A percentile compares a stretch with the other conserved stretches of the same genome.
phyloP scores from a whole-genome alignment of 1,284 basidiomycete species.

The Papiliotrema fonsecae region DNA sequence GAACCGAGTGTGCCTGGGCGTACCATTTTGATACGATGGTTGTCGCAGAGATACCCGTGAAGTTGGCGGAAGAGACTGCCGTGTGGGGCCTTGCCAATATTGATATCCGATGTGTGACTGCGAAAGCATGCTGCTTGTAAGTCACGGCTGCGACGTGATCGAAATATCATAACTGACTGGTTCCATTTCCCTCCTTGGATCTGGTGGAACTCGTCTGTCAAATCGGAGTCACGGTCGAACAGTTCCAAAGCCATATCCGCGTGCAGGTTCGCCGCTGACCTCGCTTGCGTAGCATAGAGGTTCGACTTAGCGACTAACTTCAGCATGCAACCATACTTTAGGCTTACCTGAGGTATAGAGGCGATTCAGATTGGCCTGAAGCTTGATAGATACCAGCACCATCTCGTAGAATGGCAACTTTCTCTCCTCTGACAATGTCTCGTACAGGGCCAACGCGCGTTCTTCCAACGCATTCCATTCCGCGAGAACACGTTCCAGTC shows the following conservation, averaged over 20 bases:
- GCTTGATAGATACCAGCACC: conserved; percentile 58
- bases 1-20: conserved; percentile 59
- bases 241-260: conserved; percentile 55
- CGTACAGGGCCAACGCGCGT: conserved; percentile 57
- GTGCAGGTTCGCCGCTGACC: conserved; percentile 58
- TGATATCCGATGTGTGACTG: conserved; percentile 50
- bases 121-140: conserved; percentile 57
- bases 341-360: conserved; percentile 57
- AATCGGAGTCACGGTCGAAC: conserved; percentile 21
- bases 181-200: conserved; percentile 54
- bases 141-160: too few relatives aligned
- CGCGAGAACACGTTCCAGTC: too few relatives aligned
- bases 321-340: background rate
- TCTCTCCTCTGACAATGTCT: conserved; percentile 50
- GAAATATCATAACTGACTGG: too few relatives aligned
- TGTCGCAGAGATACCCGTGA: conserved; percentile 12
- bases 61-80: conserved; percentile 49
- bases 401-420: conserved; percentile 64
- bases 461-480: conserved; percentile 54
- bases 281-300: conserved; percentile 60
- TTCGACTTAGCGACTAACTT: conserved; percentile 56
- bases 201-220: conserved; percentile 54
- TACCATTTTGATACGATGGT: conserved; percentile 22
- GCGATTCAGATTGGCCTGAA: conserved; percentile 52
- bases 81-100: conserved; percentile 67